phyloP scores from a whole-genome alignment of 139 green algal genomes.

The Parachlorella kessleri region DNA sequence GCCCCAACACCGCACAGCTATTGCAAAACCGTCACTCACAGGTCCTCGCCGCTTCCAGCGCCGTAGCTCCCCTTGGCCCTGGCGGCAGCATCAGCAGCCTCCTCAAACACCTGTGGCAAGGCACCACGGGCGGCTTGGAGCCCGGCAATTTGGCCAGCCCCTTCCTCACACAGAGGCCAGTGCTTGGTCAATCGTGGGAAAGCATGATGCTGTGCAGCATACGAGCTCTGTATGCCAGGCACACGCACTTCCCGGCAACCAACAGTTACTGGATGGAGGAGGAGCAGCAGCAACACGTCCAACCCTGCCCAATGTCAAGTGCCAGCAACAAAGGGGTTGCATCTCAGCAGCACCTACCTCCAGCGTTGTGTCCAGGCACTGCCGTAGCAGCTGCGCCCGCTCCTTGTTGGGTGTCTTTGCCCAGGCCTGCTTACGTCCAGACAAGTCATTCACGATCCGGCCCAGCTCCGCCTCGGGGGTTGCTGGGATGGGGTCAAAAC shows the following conservation, averaged over 20 bases:
- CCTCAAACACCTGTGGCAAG: constrained; percentile 20
- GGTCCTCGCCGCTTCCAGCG: constrained; percentile 64
- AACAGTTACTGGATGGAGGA: too few relatives aligned
- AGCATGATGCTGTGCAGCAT: too few relatives aligned
- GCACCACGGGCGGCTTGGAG: too few relatives aligned
- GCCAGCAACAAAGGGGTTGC: too few relatives aligned
- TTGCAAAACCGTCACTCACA: constrained; percentile 23
- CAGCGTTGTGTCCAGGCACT: constrained; percentile 49
- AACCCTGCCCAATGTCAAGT: too few relatives aligned
- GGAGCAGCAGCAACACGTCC: too few relatives aligned
- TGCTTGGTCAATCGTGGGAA: too few relatives aligned
- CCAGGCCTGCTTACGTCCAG: constrained; percentile 52
- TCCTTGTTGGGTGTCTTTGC: neutral
- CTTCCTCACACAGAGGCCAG: too few relatives aligned
- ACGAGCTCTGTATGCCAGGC: too few relatives aligned
- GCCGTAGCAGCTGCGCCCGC: constrained; percentile 49
- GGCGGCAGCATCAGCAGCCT: constrained; percentile 38
- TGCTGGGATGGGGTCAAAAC: constrained; percentile 30
- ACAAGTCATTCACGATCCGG: constrained; percentile 30
- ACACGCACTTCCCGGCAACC: too few relatives aligned
- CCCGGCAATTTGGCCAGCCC: too few relatives aligned
- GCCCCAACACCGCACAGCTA: neutral
- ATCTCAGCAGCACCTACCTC: constrained; percentile 12
- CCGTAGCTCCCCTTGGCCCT: constrained; percentile 64
- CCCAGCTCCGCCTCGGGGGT: constrained; percentile 39